These are phyloP conservation scores for Litsea cubeba DNA, from an alignment of 164 flowering plant species.

Conservation along the genomic window DNA sequence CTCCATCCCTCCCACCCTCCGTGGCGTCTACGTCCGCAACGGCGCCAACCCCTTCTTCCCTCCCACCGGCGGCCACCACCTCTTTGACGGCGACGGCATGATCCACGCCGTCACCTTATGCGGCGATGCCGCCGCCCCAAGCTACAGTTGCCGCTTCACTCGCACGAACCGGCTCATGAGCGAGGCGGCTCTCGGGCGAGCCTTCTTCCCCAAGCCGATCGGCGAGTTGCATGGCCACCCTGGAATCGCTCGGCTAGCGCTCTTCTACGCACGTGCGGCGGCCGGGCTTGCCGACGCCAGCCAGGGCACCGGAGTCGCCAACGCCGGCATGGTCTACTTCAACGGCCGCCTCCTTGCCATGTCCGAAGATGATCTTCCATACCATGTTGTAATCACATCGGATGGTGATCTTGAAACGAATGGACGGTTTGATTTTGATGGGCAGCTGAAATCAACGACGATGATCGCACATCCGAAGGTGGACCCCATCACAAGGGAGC, in stretches of 20 bases:
- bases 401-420: slow-evolving; percentile 45
- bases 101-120: slow-evolving; percentile 37
- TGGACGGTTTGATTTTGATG: slow-evolving; percentile 44
- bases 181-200: slow-evolving; percentile 23
- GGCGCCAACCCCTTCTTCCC: slow-evolving; percentile 39
- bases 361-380: slow-evolving; percentile 56
- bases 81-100: slow-evolving; percentile 57
- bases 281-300: slow-evolving; percentile 27
- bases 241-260: slow-evolving; percentile 33
- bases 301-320: slow-evolving; percentile 42
- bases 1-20: slow-evolving; percentile 26
- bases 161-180: slow-evolving; percentile 34
- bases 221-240: slow-evolving; percentile 50
- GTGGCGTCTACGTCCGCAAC: slow-evolving; percentile 40
- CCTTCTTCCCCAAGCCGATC: slow-evolving; percentile 36
- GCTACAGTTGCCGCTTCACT: slow-evolving; percentile 43
- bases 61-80: slow-evolving; percentile 40
- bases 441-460: slow-evolving; percentile 28
- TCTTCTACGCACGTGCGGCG: slow-evolving; percentile 34
- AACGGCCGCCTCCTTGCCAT: slow-evolving; percentile 43
- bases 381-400: slow-evolving; percentile 31
- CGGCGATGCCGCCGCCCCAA: slow-evolving; percentile 10
- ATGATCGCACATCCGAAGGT: slow-evolving; percentile 63
- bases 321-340: slow-evolving; percentile 46
- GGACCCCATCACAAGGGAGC: slow-evolving; percentile 52